Evolutionary conservation across 768 basidiomycete genomes (phyloP).

Genomic region (Leccinum longicurvipes): DNA sequence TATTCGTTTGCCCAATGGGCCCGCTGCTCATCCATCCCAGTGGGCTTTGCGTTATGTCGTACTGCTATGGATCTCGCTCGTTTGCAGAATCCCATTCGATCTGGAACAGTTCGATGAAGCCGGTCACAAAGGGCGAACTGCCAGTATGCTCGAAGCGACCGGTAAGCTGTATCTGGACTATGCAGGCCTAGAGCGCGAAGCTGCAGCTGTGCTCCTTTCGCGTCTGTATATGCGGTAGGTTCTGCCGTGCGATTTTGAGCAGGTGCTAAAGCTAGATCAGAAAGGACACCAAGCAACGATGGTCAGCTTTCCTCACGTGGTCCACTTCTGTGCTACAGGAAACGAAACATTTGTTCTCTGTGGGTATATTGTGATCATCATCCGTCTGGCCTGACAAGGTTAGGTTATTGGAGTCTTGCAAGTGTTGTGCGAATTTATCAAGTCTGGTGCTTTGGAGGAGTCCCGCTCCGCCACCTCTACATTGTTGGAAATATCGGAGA

Average conservation of each 20-base stretch:
- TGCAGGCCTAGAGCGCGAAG: conserved; percentile 83
- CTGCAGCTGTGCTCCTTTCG: conserved; percentile 76
- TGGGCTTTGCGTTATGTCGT: conserved; percentile 86
- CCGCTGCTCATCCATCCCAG: conserved; percentile 40
- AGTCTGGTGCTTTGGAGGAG: conserved; percentile 56
- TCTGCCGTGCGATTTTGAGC: background rate
- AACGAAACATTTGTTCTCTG: conserved; percentile 48
- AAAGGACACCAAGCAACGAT: conserved; percentile 52
- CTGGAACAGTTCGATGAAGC: conserved; percentile 78
- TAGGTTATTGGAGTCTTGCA: conserved; percentile 70
- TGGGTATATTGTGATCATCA: conserved; percentile 28
- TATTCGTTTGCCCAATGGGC: conserved; percentile 46
- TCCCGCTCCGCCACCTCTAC: conserved; percentile 41
- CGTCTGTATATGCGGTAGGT: conserved; percentile 75
- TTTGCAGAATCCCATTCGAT: conserved; percentile 92
- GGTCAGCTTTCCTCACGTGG: conserved; percentile 53
- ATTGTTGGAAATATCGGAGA: conserved; percentile 44
- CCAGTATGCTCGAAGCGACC: conserved; percentile 50
- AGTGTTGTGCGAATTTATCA: conserved; percentile 66
- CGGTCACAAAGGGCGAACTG: conserved; percentile 51
- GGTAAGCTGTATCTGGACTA: conserved; percentile 57
- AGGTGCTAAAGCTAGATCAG: conserved; percentile 33
- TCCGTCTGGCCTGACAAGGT: conserved; percentile 1
- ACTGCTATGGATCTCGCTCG: conserved; percentile 90
- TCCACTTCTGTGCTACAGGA: conserved; percentile 37